Base-by-base conservation (phyloP, 2,329 filamentous ascomycete species). In the Calonectria multiphialidica region DNA sequence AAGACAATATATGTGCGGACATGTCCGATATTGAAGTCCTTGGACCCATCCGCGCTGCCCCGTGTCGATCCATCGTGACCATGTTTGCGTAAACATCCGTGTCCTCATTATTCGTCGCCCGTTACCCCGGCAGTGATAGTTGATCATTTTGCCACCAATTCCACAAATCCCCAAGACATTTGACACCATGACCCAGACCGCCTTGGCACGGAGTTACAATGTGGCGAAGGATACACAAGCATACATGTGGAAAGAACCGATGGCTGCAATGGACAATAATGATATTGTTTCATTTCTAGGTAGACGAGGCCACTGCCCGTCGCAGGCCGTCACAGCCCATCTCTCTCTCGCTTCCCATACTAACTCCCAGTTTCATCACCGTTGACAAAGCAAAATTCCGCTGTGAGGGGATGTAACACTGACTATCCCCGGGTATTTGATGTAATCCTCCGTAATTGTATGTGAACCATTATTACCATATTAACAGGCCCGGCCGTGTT, bases 371-470 rank as follows among this genome's bases (percentile, higher is more conserved):
- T 55, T 63, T n/a, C 68, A 8, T 23, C 53, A 13, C 45, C 55
- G 16, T 6, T 47, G 15, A 33, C 28, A 57, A 53, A 67, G 40
- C 33, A 67, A 71, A 37, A 59, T 47, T 47, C 28, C 53, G 25
- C 37, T 42, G 15, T 23, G 33, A 53, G 59, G 62, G 53, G 53
- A 66, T 45, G 62, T 45, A 66, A 21, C 42, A 23, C 21, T 37
- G 47, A 55, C 55, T 33, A 67, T 71, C 64, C 69, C 62, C n/a
- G 69, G 63, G 69, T 71, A 71, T 71, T 71, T 55, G 28, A 71
- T 63, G 62, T 45, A 63, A 67, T 57, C 69, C 57, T 71, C 64
- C 63, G 40, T 63, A 64, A 35, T 45, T 57, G 64, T 44, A 67
- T 63, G 64, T 55, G 42, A 53, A 67, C 63, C 53, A 40, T 59